Evolutionary conservation across 345 rosid species (phyloP), one percentile per base, ranked within the genome.

Genomic region (Linum lewisii): DNA sequence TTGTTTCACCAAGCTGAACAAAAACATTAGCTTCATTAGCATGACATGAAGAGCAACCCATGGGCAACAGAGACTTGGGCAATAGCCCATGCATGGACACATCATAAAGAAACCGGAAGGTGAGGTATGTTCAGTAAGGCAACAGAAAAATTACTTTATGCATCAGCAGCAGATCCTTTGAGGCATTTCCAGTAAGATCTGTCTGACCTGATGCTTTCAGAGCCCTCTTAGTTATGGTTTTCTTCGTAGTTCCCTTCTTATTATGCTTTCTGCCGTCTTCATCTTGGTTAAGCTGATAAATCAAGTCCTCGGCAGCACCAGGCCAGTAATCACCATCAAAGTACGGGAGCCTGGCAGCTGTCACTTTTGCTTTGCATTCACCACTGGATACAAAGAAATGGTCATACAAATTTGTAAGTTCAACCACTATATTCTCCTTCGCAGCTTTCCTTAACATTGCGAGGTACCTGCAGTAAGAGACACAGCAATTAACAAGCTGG

Each of bases 281-380:
- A 51, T 94, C 97, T 75, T 87, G 97, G 56, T 84, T 80, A 72
- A 94, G 78, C 81, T 85, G 97, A 74, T 74, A 74, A 62, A 94
- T 85, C 51, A 94, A 75, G 71, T 94, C 97, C 79, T 94, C 99
- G 1, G 99, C 97, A 57, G 97, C 99, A 73, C 97, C 99, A 54
- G 99, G 97, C 99, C 99, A 94, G 69, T 94, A 94, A 78, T 94
- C 97, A 70, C 99, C 99, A 70, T 94, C 99, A 69, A 94, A 94
- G 78, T 94, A 94, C 26, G 99, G 99, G 54, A 94, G 81, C 82
- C 99, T 90, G 52, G 96, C 86, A 34, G 99, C 99, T 15, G 99
- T 94, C 63, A 90, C 93, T 81, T 84, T 90, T 53, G 93, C 92
- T 76, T 81, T 87, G 67, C 87, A 81, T 76, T 94, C 99, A 63